Evolutionary conservation across 768 basidiomycete genomes (phyloP).

Genomic region (Leccinum boreale): DNA sequence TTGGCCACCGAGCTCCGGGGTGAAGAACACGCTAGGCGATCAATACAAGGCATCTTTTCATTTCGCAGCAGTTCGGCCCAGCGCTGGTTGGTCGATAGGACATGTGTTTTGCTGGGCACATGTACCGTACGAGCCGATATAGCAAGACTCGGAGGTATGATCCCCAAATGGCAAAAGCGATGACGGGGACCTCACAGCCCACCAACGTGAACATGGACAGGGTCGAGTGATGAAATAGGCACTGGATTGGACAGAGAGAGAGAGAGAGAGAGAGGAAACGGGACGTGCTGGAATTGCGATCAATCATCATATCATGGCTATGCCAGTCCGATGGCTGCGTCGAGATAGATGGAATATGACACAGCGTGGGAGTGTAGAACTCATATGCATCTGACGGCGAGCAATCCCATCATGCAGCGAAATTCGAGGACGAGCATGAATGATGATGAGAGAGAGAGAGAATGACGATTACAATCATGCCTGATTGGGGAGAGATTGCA

Average conservation of each 20-base stretch:
- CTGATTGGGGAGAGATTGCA: neutral
- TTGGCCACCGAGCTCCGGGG: conserved; percentile 4
- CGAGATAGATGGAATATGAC: neutral
- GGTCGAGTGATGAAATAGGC: conserved; percentile 4
- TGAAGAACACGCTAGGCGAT: conserved; percentile 12
- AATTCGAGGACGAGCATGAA: neutral
- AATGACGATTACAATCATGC: neutral
- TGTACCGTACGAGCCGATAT: conserved; percentile 4
- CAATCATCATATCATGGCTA: neutral
- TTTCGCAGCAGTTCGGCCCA: conserved; percentile 6
- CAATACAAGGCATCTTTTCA: conserved; percentile 26
- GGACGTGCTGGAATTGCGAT: neutral
- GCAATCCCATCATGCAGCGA: neutral
- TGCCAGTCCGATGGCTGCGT: neutral
- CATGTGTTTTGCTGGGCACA: conserved; percentile 18
- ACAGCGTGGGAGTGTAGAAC: neutral
- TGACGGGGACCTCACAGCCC: conserved; percentile 22
- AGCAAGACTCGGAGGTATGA: conserved; percentile 5
- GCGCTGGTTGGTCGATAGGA: conserved; percentile 4
- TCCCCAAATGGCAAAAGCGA: conserved; percentile 15
- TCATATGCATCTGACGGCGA: neutral
- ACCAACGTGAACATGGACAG: conserved; percentile 2
- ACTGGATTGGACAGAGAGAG: neutral
- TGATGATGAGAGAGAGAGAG: neutral
- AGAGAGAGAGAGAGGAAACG: neutral